Evolutionary conservation across 345 rosid genomes (phyloP).

Genomic region (Zanthoxylum bungeanum): DNA sequence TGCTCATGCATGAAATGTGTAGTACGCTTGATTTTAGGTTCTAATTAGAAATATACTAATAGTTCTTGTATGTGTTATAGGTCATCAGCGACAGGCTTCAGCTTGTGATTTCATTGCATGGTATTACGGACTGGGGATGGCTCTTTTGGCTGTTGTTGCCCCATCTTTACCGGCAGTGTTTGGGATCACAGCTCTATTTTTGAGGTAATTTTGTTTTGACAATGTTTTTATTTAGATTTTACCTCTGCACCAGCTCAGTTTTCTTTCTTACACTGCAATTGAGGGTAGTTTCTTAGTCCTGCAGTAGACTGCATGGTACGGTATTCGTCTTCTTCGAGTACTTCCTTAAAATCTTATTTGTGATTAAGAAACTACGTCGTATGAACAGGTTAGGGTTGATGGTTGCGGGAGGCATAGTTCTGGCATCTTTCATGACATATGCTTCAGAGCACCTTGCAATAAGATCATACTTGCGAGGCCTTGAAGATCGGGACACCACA

Average conservation of each 20-base stretch:
- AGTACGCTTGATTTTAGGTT: neutral
- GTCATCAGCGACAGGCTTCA: slow-evolving; percentile 59
- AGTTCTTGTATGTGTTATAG: slow-evolving; percentile 32
- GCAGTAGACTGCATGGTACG: neutral
- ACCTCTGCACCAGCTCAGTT: neutral
- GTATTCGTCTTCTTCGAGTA: neutral
- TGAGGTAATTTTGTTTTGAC: slow-evolving; percentile 45
- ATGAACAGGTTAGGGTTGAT: slow-evolving; percentile 77
- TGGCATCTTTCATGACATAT: slow-evolving; percentile 89
- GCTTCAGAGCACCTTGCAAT: slow-evolving; percentile 81
- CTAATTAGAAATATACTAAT: neutral
- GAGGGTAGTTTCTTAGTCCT: neutral
- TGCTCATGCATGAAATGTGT: neutral
- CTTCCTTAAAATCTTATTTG: too few species aligned
- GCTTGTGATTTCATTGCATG: slow-evolving; percentile 51
- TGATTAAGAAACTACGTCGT: neutral
- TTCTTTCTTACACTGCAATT: neutral
- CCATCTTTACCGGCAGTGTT: slow-evolving; percentile 71
- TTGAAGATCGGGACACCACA: slow-evolving; percentile 56
- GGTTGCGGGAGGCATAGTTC: slow-evolving; percentile 68
- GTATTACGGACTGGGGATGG: slow-evolving; percentile 79
- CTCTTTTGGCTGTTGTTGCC: slow-evolving; percentile 54
- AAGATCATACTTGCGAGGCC: slow-evolving; percentile 62
- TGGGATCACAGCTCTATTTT: slow-evolving; percentile 78
- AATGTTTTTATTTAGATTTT: neutral